Conservation (phyloP, 352 stramenopile genomes). For the Globisporangium mamillatum region DNA sequence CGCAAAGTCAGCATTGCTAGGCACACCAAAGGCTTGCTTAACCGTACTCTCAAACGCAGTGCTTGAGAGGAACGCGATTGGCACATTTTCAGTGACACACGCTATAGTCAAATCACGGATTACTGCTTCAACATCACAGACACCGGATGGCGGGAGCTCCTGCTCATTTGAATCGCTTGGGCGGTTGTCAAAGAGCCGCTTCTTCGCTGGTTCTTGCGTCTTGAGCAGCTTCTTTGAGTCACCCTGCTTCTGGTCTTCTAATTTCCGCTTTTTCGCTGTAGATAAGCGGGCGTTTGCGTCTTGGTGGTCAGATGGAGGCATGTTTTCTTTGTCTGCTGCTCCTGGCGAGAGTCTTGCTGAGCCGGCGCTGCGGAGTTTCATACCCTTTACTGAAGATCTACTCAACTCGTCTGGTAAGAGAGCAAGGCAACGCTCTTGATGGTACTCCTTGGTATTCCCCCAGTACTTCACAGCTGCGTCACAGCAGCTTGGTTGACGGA, state of each 20-base stretch:
- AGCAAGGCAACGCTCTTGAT: background rate
- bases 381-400: background rate
- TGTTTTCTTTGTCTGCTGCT: slow-evolving; percentile 14
- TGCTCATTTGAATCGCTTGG: background rate
- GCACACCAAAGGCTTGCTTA: background rate
- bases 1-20: background rate
- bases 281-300: background rate
- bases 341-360: background rate
- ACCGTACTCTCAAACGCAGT: background rate
- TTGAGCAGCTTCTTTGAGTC: background rate
- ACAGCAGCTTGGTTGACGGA: background rate
- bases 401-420: background rate
- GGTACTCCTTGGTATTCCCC: background rate
- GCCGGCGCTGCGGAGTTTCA: background rate
- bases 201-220: slow-evolving; percentile 3
- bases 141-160: background rate
- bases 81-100: slow-evolving; percentile 17
- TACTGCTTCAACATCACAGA: background rate
- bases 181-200: slow-evolving; percentile 10
- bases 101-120: slow-evolving; percentile 7
- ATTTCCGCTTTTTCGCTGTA: slow-evolving; percentile 9
- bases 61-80: slow-evolving; percentile 15
- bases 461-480: background rate
- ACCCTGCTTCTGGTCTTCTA: background rate
- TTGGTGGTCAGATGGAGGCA: background rate